Conservation (phyloP, 495 filamentous ascomycete genomes). For the Symbiotaphrina buchneri region DNA sequence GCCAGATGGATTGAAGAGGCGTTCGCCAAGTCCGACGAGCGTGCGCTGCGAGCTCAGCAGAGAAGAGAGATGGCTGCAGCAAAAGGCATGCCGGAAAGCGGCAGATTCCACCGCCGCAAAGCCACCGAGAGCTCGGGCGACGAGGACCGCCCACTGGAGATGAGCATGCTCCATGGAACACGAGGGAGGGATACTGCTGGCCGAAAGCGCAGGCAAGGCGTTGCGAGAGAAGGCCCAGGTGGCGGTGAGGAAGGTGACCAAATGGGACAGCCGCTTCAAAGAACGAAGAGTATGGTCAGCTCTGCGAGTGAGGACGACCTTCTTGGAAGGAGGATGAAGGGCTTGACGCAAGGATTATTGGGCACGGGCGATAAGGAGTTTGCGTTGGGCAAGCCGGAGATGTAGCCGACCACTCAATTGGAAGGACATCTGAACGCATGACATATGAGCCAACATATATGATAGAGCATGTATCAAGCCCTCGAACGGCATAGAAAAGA, state of each 20-base stretch:
- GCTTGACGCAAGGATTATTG: conserved; percentile 57
- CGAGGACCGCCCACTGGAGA: conserved; percentile 63
- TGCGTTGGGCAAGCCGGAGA: too few species aligned
- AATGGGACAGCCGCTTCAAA: conserved; percentile 10
- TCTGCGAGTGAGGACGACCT: conserved; percentile 70
- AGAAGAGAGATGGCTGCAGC: neutral
- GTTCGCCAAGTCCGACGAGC: conserved; percentile 28
- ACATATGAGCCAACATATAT: too few species aligned
- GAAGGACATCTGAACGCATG: too few species aligned
- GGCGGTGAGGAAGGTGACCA: too few species aligned
- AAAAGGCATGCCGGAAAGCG: neutral
- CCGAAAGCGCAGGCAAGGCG: conserved; percentile 8
- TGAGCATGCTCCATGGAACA: conserved; percentile 23
- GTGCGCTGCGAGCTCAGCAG: neutral
- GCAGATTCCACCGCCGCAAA: conserved; percentile 15
- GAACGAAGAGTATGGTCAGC: conserved; percentile 40
- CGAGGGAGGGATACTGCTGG: conserved; percentile 6
- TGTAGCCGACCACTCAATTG: too few species aligned
- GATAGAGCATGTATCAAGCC: too few species aligned
- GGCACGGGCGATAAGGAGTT: conserved; percentile 28
- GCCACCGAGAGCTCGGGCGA: conserved; percentile 47
- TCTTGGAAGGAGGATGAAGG: conserved; percentile 65
- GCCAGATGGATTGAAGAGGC: conserved; percentile 55
- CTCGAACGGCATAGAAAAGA: too few species aligned
- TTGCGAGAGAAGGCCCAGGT: too few species aligned